Conservation (phyloP, 2,329 filamentous ascomycete genomes). For the Fusarium verrucosum region DNA sequence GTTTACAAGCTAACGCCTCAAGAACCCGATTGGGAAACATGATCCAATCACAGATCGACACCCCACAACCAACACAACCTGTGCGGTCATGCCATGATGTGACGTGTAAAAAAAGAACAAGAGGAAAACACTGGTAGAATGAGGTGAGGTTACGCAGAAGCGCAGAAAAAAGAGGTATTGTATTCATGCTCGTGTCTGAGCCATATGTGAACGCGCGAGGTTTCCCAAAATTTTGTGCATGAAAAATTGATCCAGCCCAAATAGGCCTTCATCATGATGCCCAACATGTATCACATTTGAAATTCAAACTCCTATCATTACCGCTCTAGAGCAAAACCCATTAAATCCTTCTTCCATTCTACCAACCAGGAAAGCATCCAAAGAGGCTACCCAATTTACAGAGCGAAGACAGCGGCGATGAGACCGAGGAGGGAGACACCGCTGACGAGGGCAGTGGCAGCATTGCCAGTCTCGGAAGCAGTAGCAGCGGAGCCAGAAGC, state of each 20-base stretch:
- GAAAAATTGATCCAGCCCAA: conserved; percentile 31
- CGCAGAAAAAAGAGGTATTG: conserved; percentile 40
- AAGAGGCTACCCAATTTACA: conserved; percentile 52
- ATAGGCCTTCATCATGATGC: conserved; percentile 33
- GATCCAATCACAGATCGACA: conserved; percentile 12
- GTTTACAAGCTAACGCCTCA: background rate
- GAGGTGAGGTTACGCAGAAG: conserved; percentile 16
- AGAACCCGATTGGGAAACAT: conserved; percentile 25
- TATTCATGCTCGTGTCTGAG: conserved; percentile 41
- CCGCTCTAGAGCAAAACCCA: conserved; percentile 33
- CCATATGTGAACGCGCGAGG: conserved; percentile 42
- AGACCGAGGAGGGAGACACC: conserved; percentile 59
- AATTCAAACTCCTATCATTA: conserved; percentile 42
- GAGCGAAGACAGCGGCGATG: conserved; percentile 59
- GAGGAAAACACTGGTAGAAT: background rate
- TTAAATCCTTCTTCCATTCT: conserved; percentile 34
- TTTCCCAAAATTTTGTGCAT: conserved; percentile 43
- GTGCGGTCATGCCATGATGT: background rate
- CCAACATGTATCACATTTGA: conserved; percentile 32
- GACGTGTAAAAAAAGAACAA: background rate
- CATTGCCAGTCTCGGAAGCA: conserved; percentile 35
- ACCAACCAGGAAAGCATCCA: conserved; percentile 12
- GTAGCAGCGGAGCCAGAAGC: conserved; percentile 31
- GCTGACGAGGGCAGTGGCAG: conserved; percentile 51
- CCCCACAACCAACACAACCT: conserved; percentile 6